phyloP scores from a whole-genome alignment of 257 asterid genomes.

The Oldenlandia corymbosa region DNA sequence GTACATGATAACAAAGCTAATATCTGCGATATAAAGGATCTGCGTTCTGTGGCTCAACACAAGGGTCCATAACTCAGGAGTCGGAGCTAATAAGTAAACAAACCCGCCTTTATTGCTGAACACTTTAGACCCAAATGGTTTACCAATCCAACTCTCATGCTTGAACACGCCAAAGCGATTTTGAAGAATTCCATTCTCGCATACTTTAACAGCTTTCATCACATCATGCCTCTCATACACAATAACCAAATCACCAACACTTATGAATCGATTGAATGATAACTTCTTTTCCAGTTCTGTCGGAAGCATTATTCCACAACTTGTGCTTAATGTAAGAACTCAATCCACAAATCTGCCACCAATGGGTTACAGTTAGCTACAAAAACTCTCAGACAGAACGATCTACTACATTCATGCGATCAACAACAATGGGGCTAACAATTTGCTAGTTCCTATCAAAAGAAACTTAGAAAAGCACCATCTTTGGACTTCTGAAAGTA shows the following conservation, averaged over 20 bases:
- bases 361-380: too few species aligned
- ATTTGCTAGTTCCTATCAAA: too few species aligned
- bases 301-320: constrained; percentile 36
- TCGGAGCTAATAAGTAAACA: constrained; percentile 80
- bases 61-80: constrained; percentile 92
- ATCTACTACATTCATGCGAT: too few species aligned
- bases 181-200: constrained; percentile 55
- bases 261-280: constrained; percentile 54
- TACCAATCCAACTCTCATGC: constrained; percentile 92
- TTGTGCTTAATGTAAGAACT: too few species aligned
- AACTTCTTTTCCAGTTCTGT: constrained; percentile 37
- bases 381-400: too few species aligned
- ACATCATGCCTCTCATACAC: constrained; percentile 73
- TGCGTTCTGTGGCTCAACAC: constrained; percentile 97
- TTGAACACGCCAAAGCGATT: constrained; percentile 84
- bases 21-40: constrained; percentile 84
- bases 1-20: constrained; percentile 81
- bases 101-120: constrained; percentile 75
- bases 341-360: too few species aligned
- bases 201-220: constrained; percentile 75
- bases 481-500: too few species aligned
- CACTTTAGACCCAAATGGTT: constrained; percentile 80
- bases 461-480: too few species aligned
- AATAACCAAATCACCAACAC: constrained; percentile 70
- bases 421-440: too few species aligned